phyloP scores from a whole-genome alignment of 345 rosid genomes.

The Eucalyptus curtisii region DNA sequence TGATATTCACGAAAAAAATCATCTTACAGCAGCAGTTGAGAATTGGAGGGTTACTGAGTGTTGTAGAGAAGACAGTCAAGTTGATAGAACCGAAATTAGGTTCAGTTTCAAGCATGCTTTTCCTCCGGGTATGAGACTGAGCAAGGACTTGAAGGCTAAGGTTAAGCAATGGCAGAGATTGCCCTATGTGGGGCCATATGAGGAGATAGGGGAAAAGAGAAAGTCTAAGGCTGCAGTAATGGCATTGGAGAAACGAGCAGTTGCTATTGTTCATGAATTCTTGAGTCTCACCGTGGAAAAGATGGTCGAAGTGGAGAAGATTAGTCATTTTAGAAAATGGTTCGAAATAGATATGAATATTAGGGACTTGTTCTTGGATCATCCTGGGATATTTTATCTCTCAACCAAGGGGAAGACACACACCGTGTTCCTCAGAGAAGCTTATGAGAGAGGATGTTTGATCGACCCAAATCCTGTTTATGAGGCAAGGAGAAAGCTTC shows the following conservation, averaged over 20 bases:
- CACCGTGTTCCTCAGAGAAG: conserved; percentile 85
- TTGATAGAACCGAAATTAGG: conserved; percentile 37
- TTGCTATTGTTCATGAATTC: conserved; percentile 80
- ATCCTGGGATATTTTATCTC: conserved; percentile 78
- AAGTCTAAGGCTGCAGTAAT: conserved; percentile 28
- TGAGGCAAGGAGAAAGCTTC: conserved; percentile 60
- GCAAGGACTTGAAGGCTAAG: conserved; percentile 62
- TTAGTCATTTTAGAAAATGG: conserved; percentile 82
- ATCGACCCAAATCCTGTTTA: conserved; percentile 63
- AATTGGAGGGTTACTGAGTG: conserved; percentile 70
- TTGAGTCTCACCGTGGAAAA: conserved; percentile 78
- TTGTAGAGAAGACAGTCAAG: conserved; percentile 37
- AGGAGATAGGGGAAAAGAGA: conserved; percentile 32
- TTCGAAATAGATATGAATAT: conserved; percentile 79
- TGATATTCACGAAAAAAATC: conserved; percentile 2
- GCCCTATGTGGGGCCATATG: conserved; percentile 74
- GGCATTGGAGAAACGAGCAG: conserved; percentile 67
- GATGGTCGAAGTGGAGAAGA: conserved; percentile 93
- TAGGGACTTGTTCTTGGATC: conserved; percentile 88
- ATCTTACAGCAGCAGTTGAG: conserved; percentile 53
- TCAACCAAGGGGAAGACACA: conserved; percentile 87
- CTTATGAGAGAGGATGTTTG: conserved; percentile 65
- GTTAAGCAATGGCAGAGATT: conserved; percentile 76
- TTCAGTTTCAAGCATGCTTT: conserved; percentile 55
- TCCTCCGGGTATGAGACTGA: conserved; percentile 89